These are phyloP conservation scores for Fusarium sacchari DNA, from an alignment of 2,329 filamentous ascomycete genomes.

Conservation along the genomic window DNA sequence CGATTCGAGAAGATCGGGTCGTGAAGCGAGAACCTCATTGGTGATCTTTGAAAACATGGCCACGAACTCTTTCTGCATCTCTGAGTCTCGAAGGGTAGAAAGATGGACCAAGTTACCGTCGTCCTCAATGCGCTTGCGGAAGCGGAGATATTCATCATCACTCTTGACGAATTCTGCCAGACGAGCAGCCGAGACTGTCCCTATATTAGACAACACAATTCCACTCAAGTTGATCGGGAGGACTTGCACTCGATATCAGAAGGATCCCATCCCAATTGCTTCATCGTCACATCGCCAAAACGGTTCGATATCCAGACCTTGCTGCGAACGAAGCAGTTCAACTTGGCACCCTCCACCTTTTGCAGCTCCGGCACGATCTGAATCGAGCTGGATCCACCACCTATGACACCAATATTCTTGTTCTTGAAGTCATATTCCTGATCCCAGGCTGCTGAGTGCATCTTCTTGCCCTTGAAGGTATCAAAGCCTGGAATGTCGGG, in stretches of 20 bases:
- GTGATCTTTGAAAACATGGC: neutral
- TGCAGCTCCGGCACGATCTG: neutral
- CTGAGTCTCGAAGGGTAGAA: neutral
- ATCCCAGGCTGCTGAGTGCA: conserved; percentile 3
- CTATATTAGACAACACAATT: neutral
- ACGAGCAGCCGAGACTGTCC: neutral
- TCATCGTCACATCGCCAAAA: neutral
- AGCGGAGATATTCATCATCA: neutral
- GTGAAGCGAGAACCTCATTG: neutral
- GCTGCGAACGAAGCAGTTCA: neutral
- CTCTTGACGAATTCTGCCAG: neutral
- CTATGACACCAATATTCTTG: neutral
- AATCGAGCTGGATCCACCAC: neutral
- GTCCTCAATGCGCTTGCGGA: neutral
- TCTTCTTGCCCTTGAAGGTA: neutral
- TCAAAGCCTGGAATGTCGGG: neutral
- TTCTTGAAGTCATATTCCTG: neutral
- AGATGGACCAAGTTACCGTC: neutral
- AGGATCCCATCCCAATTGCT: neutral
- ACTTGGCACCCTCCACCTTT: neutral
- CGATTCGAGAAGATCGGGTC: neutral
- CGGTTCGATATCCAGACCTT: conserved; percentile 12
- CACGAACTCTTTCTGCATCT: neutral
- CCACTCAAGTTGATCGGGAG: accelerated
- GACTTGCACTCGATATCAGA: neutral